Conservation (phyloP, 306 rosid species). For the Crataegus laevigata region DNA sequence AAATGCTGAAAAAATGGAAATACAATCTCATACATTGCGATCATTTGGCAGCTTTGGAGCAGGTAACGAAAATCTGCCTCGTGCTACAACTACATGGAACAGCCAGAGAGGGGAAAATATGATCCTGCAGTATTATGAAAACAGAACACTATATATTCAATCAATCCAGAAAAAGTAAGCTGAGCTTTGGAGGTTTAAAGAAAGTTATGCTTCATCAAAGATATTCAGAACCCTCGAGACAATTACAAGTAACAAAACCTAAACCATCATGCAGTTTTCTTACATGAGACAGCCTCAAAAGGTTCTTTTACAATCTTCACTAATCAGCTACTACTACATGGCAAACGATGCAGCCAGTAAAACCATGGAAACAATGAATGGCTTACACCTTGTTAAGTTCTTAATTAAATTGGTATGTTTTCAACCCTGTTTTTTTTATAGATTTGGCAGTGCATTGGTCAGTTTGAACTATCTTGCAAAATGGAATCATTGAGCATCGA, state of each 20-base stretch:
- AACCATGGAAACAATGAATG: neutral
- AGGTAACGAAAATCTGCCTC: slow-evolving; percentile 88
- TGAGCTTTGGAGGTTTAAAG: neutral
- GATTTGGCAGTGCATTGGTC: neutral
- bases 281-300: neutral
- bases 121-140: slow-evolving; percentile 41
- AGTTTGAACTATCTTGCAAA: neutral
- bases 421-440: neutral
- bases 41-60: slow-evolving; percentile 83
- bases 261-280: slow-evolving; percentile 1
- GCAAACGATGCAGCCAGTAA: neutral
- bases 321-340: slow-evolving; percentile 2
- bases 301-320: slow-evolving; percentile 3
- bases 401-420: neutral
- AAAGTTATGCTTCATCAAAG: neutral
- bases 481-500: neutral
- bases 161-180: neutral
- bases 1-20: slow-evolving; percentile 3
- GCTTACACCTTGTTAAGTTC: neutral
- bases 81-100: slow-evolving; percentile 68
- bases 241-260: neutral
- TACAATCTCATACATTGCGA: slow-evolving; percentile 56
- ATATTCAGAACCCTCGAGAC: neutral
- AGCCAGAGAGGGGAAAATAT: slow-evolving; percentile 70
- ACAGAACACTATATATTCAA: neutral